Conservation (phyloP, 208 protist species). For the Spongospora subterranea region DNA sequence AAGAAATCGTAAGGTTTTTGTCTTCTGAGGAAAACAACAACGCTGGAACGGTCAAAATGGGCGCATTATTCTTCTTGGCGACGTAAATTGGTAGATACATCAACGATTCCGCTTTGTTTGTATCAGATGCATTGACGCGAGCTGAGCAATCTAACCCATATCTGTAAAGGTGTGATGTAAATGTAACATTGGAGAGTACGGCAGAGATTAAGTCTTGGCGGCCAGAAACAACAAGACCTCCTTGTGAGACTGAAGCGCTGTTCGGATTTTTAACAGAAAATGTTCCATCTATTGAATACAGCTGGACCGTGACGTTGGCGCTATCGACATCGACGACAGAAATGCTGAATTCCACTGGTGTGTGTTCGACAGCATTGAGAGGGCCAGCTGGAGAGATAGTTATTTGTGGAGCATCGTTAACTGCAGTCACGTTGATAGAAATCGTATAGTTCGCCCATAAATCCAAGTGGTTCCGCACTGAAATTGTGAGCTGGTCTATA, state of each 20-base stretch:
- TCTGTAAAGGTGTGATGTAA: neutral
- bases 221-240: neutral
- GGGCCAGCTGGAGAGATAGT: neutral
- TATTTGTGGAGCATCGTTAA: slow-evolving; percentile 7
- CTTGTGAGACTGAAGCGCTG: neutral
- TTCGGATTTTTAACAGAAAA: neutral
- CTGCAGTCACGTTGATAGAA: neutral
- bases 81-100: neutral
- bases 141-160: slow-evolving; percentile 2
- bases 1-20: neutral
- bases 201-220: neutral
- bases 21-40: neutral
- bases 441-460: neutral
- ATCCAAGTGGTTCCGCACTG: neutral
- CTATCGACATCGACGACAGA: slow-evolving; percentile 30
- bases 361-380: neutral
- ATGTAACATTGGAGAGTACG: neutral
- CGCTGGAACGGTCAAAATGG: neutral
- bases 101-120: neutral
- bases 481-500: neutral
- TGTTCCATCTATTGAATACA: neutral
- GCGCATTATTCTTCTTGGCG: neutral
- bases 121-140: neutral
- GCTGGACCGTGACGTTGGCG: neutral
- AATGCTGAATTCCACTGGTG: neutral